Conservation (phyloP, 1,139 yeast species). For the Saccharomyces pastorianus region DNA sequence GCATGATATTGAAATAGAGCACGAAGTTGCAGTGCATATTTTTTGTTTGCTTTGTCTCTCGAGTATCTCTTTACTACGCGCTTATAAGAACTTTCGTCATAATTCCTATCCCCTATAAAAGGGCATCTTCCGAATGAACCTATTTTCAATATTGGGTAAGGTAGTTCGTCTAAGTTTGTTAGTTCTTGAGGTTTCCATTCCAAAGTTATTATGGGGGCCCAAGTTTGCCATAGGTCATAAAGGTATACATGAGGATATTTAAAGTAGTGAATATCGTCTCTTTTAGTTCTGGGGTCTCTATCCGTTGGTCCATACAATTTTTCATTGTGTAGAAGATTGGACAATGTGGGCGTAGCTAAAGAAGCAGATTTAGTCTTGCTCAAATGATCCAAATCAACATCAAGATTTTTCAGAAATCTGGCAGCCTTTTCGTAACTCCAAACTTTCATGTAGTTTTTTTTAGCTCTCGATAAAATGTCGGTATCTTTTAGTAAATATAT, state of each 20-base stretch:
- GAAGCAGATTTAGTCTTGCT: slow-evolving; percentile 12
- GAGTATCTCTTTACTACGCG: slow-evolving; percentile 27
- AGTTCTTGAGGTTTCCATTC: slow-evolving; percentile 54
- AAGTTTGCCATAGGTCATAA: slow-evolving; percentile 71
- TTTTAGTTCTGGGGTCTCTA: slow-evolving; percentile 74
- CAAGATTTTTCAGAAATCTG: slow-evolving; percentile 67
- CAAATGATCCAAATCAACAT: slow-evolving; percentile 36
- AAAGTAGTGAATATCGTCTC: slow-evolving; percentile 82
- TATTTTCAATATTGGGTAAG: slow-evolving; percentile 39
- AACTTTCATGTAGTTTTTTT: slow-evolving; percentile 52
- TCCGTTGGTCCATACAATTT: slow-evolving; percentile 81
- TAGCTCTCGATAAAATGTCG: slow-evolving; percentile 63
- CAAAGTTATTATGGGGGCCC: slow-evolving; percentile 73
- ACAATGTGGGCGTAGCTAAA: slow-evolving; percentile 35
- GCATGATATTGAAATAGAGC: slow-evolving; percentile 27
- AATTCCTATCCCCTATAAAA: slow-evolving; percentile 43
- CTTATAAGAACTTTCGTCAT: slow-evolving; percentile 26
- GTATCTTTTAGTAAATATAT: slow-evolving; percentile 38
- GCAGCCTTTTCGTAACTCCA: slow-evolving; percentile 86
- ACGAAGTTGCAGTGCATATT: slow-evolving; percentile 27
- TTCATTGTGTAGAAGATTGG: slow-evolving; percentile 71
- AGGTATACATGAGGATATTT: slow-evolving; percentile 67
- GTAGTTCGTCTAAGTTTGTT: slow-evolving; percentile 27
- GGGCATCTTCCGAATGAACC: slow-evolving; percentile 68
- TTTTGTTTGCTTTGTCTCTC: slow-evolving; percentile 27